Conservation (phyloP, 1,284 basidiomycete species). For the Papiliotrema flavescens region DNA sequence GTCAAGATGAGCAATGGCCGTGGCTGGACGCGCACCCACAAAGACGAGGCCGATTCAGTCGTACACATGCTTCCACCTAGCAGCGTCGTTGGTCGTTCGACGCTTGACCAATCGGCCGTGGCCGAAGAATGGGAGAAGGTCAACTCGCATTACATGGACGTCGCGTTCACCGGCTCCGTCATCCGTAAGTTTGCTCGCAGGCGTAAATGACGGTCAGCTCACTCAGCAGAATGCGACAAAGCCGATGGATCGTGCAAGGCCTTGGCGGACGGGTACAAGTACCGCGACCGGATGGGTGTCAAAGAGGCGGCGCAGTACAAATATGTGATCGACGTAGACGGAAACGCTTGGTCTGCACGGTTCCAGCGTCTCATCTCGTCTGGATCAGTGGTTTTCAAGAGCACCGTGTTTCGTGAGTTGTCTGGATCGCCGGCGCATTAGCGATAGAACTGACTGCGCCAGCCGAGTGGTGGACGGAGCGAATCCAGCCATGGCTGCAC, state of each 20-base stretch:
- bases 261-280: conserved; percentile 29
- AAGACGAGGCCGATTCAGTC: no score
- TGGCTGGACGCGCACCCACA: conserved; percentile 1
- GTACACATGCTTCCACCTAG: conserved; percentile 2
- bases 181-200: conserved; percentile 27
- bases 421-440: not conserved
- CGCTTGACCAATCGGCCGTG: conserved; percentile 60
- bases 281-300: conserved; percentile 18
- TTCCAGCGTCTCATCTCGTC: conserved; percentile 51
- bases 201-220: not conserved
- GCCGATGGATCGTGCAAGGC: conserved; percentile 42
- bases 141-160: conserved; percentile 68
- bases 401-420: conserved; percentile 37
- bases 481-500: conserved; percentile 51
- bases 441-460: not conserved
- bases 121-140: conserved; percentile 77
- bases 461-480: conserved; percentile 51
- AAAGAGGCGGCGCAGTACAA: conserved; percentile 31
- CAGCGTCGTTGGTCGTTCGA: conserved; percentile 36
- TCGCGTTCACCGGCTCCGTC: conserved; percentile 37
- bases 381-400: conserved; percentile 43
- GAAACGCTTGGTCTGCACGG: conserved; percentile 66
- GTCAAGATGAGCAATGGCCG: conserved; percentile 10
- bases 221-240: conserved; percentile 28
- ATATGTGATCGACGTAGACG: conserved; percentile 53